Percentiles rank a stretch among this genome's conserved stretches.
These are phyloP conservation scores for Entomortierella beljakovae DNA, from an alignment of 192 early-diverging fungal species.

Conservation along the genomic window DNA sequence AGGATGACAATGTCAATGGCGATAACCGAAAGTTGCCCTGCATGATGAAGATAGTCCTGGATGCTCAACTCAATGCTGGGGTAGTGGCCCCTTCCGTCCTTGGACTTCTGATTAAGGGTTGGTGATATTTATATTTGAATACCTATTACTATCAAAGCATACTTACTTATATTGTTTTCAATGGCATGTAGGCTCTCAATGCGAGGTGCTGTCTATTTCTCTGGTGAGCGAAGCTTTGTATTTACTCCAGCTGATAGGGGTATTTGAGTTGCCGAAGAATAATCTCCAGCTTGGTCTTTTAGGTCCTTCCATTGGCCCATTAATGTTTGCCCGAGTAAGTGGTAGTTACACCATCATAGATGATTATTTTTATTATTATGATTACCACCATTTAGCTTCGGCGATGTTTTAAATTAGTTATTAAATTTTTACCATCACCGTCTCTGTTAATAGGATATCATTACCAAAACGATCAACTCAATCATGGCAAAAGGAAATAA, in stretches of 20 bases:
- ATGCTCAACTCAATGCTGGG: conserved; percentile 12
- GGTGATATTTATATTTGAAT: neutral
- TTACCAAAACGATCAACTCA: conserved; percentile 7
- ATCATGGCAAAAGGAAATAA: conserved; percentile 2
- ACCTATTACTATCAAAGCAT: neutral
- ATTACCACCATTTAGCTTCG: neutral
- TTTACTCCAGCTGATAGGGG: conserved; percentile 9
- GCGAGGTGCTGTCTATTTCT: conserved; percentile 15
- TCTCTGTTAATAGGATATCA: conserved; percentile 4
- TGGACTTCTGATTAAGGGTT: conserved; percentile 7
- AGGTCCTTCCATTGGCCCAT: neutral
- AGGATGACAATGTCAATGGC: conserved; percentile 16
- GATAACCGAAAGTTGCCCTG: conserved; percentile 20
- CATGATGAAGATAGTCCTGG: conserved; percentile 19
- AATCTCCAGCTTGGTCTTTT: conserved; percentile 30
- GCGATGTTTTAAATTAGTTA: neutral
- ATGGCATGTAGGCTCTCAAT: conserved; percentile 17
- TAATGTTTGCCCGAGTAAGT: conserved; percentile 25
- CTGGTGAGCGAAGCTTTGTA: conserved; percentile 26
- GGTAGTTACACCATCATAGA: too few species aligned
- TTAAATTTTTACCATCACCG: conserved; percentile 2
- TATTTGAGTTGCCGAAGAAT: conserved; percentile 21
- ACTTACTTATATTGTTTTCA: neutral
- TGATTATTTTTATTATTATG: neutral
- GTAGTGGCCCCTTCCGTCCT: conserved; percentile 7